Conservation (phyloP, 2,329 filamentous ascomycete species). For the Thyridium curvatum region DNA sequence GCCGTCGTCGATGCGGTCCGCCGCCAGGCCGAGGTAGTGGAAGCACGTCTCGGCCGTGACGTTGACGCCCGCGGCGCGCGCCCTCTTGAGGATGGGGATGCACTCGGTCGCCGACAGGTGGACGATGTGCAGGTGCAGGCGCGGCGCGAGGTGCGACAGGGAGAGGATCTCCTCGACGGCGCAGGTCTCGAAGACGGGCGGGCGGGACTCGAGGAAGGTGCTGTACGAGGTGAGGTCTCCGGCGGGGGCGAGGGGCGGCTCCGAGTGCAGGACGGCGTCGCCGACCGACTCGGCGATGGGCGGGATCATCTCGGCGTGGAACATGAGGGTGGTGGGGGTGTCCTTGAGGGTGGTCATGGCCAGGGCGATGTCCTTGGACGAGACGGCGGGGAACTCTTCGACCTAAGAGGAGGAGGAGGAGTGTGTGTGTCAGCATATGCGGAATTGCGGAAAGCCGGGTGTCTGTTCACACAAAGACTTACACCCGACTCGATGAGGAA, state of each 20-base stretch:
- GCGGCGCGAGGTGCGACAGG: conserved; percentile 71
- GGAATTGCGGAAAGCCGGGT: no score
- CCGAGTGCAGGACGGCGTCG: conserved; percentile 65
- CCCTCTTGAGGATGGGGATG: conserved; percentile 72
- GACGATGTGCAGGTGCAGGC: conserved; percentile 85
- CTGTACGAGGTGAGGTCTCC: conserved; percentile 73
- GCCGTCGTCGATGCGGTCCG: conserved; percentile 75
- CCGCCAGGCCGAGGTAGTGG: conserved; percentile 82
- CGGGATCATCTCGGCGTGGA: conserved; percentile 98
- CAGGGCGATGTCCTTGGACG: conserved; percentile 66
- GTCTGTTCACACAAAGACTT: conserved; percentile 35
- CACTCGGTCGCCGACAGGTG: conserved; percentile 86
- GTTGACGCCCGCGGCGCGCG: conserved; percentile 65
- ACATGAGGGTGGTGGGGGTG: conserved; percentile 89
- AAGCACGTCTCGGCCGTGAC: conserved; percentile 95
- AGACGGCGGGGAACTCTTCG: conserved; percentile 93
- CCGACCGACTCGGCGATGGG: conserved; percentile 74
- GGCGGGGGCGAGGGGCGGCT: conserved; percentile 59
- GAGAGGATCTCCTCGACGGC: conserved; percentile 83
- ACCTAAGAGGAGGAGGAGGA: no score
- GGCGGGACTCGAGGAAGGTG: conserved; percentile 88
- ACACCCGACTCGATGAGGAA: conserved; percentile 96
- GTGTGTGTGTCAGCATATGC: no score
- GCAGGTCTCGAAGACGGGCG: conserved; percentile 83
- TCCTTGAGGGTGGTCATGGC: conserved; percentile 78